Percentiles rank a stretch among this genome's conserved stretches.
These are phyloP conservation scores for Saccharomycopsis javanensis DNA, from an alignment of 805 yeast genomes.

Conservation along the genomic window DNA sequence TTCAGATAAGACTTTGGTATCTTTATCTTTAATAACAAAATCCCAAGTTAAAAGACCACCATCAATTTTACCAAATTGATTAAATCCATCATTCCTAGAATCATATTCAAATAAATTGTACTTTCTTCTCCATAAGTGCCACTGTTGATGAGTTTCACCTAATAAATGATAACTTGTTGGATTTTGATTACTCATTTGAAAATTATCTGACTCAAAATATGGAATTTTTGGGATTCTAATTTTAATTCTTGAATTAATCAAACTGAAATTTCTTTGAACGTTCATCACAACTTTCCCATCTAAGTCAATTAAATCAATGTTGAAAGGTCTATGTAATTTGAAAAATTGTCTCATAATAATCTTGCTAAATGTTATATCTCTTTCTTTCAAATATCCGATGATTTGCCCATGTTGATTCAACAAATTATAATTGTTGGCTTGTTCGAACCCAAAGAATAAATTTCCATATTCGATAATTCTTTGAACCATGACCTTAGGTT, in stretches of 20 bases:
- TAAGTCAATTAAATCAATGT: constrained; percentile 59
- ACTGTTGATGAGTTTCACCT: constrained; percentile 85
- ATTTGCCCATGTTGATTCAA: constrained; percentile 65
- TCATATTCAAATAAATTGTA: constrained; percentile 61
- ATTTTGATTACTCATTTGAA: constrained; percentile 27
- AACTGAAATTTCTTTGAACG: constrained; percentile 74
- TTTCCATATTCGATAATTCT: constrained; percentile 85
- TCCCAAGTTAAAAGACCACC: constrained; percentile 80
- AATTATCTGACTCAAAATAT: constrained; percentile 27
- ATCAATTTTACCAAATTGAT: constrained; percentile 82
- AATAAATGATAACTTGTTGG: constrained; percentile 29
- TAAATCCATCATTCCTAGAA: constrained; percentile 34
- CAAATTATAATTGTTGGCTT: constrained; percentile 70
- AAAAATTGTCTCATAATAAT: constrained; percentile 75
- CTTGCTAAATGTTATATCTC: constrained; percentile 46
- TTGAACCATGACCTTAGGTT: constrained; percentile 82
- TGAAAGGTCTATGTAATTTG: constrained; percentile 78
- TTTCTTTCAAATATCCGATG: constrained; percentile 74
- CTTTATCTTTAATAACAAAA: constrained; percentile 61
- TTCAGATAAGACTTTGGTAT: constrained; percentile 53
- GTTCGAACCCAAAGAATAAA: constrained; percentile 81
- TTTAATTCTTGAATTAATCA: constrained; percentile 82
- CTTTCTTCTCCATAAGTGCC: constrained; percentile 91
- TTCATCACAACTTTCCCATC: constrained; percentile 51
- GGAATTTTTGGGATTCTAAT: constrained; percentile 48